phyloP scores from a whole-genome alignment of 2,329 filamentous ascomycete species.

The Aspergillus sp. region DNA sequence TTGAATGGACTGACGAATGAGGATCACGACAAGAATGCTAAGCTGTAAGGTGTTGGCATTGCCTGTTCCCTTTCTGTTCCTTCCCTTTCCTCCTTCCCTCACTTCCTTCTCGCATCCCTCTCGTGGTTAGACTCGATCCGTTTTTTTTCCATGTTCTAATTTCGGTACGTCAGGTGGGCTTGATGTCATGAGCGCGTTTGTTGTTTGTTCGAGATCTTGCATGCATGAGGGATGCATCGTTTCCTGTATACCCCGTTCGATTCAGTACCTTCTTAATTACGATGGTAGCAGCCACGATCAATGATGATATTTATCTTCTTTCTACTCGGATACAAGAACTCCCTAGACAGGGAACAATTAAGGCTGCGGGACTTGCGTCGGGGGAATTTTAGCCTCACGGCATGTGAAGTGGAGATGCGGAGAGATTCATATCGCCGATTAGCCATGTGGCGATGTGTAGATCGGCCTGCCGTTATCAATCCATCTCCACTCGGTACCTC shows the following conservation, averaged over 20 bases:
- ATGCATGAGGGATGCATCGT: conserved; percentile 14
- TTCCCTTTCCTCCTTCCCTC: background rate
- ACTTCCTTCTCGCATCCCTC: background rate
- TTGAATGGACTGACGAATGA: conserved; percentile 22
- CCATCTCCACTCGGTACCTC: background rate
- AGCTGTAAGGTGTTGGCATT: conserved; percentile 29
- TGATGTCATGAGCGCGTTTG: conserved; percentile 20
- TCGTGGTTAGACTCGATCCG: background rate
- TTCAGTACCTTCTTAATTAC: conserved; percentile 10
- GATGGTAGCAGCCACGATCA: background rate
- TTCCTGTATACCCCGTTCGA: conserved; percentile 23
- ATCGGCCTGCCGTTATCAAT: background rate
- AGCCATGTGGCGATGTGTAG: background rate
- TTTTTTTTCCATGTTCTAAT: conserved; percentile 6
- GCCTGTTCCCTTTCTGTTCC: conserved; percentile 2
- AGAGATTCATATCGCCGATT: conserved; percentile 4
- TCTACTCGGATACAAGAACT: too few relatives aligned
- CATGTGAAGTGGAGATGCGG: conserved; percentile 7
- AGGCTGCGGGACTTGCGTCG: too few relatives aligned
- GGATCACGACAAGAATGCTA: conserved; percentile 31
- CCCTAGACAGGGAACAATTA: too few relatives aligned
- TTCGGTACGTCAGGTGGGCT: conserved; percentile 14
- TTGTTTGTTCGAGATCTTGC: conserved; percentile 11
- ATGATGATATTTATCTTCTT: background rate
- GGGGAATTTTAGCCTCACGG: background rate